Percentiles rank a stretch among this genome's conserved stretches.
phyloP scores from a whole-genome alignment of 805 yeast genomes.

The Candida morakotiae region DNA sequence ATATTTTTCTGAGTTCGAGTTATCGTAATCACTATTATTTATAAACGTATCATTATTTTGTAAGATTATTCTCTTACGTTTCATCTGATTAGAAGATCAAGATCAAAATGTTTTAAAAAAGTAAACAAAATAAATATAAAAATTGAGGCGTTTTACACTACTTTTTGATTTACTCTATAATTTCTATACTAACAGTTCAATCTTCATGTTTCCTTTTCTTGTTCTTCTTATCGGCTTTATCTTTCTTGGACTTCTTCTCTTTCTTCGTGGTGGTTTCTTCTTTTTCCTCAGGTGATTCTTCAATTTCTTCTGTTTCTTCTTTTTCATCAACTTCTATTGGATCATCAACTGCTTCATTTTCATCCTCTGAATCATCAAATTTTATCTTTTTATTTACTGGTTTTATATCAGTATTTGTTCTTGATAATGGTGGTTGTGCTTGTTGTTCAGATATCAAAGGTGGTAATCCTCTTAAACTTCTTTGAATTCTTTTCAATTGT shows the following conservation, averaged over 20 bases:
- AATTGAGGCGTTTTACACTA: conserved; percentile 7
- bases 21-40: conserved; percentile 36
- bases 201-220: conserved; percentile 6
- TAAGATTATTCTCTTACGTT: conserved; percentile 7
- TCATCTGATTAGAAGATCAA: conserved; percentile 1
- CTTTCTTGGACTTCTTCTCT: conserved; percentile 20
- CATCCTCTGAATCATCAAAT: conserved; percentile 24
- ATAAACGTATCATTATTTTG: conserved; percentile 26
- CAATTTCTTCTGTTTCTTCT: conserved; percentile 12
- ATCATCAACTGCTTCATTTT: conserved; percentile 11
- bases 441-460: conserved; percentile 37
- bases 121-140: neutral
- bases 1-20: neutral
- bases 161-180: too few relatives aligned
- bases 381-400: conserved; percentile 21
- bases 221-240: conserved; percentile 13
- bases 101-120: conserved; percentile 1
- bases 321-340: conserved; percentile 12
- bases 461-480: conserved; percentile 78
- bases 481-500: conserved; percentile 69
- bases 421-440: conserved; percentile 24
- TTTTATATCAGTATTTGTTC: conserved; percentile 11
- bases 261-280: conserved; percentile 13
- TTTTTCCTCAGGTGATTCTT: conserved; percentile 13
- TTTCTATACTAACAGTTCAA: neutral